A percentile compares a stretch with the other conserved stretches of the same genome.
phyloP scores from a whole-genome alignment of 257 asterid species.

The Thymus quinquecostatus region DNA sequence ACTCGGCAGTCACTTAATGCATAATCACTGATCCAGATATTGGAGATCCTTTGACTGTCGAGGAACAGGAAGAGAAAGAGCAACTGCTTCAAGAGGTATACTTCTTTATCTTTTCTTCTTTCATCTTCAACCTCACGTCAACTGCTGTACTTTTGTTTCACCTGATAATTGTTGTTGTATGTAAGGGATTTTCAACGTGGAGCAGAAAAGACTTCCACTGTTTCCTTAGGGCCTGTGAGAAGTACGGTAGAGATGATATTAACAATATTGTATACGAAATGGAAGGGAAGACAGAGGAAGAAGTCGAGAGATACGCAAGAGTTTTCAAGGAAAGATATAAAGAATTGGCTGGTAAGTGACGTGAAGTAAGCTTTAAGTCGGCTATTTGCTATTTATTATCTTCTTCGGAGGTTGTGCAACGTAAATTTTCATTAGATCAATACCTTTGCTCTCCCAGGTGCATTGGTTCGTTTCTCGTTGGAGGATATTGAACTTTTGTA shows the following conservation, averaged over 20 bases:
- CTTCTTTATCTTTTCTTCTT: background rate
- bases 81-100: slow-evolving; percentile 76
- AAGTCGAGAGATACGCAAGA: slow-evolving; percentile 85
- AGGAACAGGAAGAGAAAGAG: slow-evolving; percentile 97
- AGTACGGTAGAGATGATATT: slow-evolving; percentile 89
- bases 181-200: slow-evolving; percentile 94
- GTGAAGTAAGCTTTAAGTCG: slow-evolving; percentile 37
- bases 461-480: too few species aligned
- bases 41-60: slow-evolving; percentile 96
- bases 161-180: slow-evolving; percentile 24
- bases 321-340: slow-evolving; percentile 92
- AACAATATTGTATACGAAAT: slow-evolving; percentile 83
- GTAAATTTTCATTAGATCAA: background rate
- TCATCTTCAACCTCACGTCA: slow-evolving; percentile 19
- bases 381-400: background rate
- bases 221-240: slow-evolving; percentile 96
- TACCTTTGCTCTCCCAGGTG: too few species aligned
- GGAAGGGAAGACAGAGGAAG: slow-evolving; percentile 95
- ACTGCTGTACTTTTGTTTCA: slow-evolving; percentile 4
- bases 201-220: slow-evolving; percentile 93
- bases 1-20: slow-evolving; percentile 32
- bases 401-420: background rate
- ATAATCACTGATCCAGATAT: slow-evolving; percentile 48
- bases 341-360: slow-evolving; percentile 75
- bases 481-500: too few species aligned